Percentiles rank a stretch among this genome's conserved stretches.
phyloP scores from a whole-genome alignment of 345 rosid genomes.

The Abelmoschus esculentus region DNA sequence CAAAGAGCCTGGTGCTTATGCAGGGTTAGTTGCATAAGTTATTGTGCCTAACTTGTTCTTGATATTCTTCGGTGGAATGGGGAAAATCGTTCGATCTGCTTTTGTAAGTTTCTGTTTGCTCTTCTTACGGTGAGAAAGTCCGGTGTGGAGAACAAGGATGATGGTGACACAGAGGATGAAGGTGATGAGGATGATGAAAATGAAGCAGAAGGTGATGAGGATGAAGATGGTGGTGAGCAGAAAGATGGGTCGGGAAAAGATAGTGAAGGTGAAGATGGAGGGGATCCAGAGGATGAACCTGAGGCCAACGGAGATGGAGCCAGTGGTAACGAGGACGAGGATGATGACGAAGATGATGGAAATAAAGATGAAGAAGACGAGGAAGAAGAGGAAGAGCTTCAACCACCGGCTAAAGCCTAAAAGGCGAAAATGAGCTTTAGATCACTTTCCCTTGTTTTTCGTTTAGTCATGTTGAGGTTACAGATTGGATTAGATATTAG shows the following conservation, averaged over 20 bases:
- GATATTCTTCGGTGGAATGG: slow-evolving; percentile 3
- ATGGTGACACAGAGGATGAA: slow-evolving; percentile 50
- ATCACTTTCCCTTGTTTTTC: background rate
- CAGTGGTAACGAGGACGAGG: slow-evolving; percentile 35
- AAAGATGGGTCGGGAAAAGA: slow-evolving; percentile 17
- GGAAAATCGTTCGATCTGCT: background rate
- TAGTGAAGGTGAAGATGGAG: slow-evolving; percentile 28
- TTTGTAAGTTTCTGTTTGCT: slow-evolving; percentile 36
- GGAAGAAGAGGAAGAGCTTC: slow-evolving; percentile 27
- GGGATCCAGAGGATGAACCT: slow-evolving; percentile 43
- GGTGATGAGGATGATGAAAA: slow-evolving; percentile 27
- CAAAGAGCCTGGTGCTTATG: slow-evolving; percentile 19
- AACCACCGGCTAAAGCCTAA: slow-evolving; percentile 56
- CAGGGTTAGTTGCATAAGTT: slow-evolving; percentile 24
- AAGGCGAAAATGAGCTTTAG: slow-evolving; percentile 41
- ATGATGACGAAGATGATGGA: slow-evolving; percentile 20
- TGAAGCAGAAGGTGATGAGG: slow-evolving; percentile 27
- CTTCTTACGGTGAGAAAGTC: slow-evolving; percentile 25
- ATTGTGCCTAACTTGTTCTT: slow-evolving; percentile 5
- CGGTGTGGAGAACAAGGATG: slow-evolving; percentile 37
- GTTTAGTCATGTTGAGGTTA: background rate
- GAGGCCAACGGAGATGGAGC: slow-evolving; percentile 36
- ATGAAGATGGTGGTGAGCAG: slow-evolving; percentile 36
- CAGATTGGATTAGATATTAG: background rate
- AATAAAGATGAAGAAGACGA: slow-evolving; percentile 30